These are phyloP conservation scores for Penicillium sclerotigenum DNA, from an alignment of 2,329 filamentous ascomycete genomes.

Conservation along the genomic window DNA sequence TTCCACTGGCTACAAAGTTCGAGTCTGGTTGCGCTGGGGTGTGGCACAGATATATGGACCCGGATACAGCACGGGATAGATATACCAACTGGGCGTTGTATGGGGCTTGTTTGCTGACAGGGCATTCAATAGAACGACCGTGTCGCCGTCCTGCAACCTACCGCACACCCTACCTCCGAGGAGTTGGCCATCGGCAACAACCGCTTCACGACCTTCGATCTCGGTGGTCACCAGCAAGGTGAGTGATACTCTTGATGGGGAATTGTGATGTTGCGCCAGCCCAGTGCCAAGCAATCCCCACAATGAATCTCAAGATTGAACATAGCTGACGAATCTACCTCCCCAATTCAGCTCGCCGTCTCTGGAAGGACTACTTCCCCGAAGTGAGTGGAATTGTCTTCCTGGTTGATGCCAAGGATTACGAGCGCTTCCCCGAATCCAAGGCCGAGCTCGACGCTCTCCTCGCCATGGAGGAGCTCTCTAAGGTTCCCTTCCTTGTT, in stretches of 20 bases:
- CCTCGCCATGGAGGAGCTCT: slow-evolving; percentile 92
- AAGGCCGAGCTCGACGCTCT: slow-evolving; percentile 97
- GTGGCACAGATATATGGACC: not conserved
- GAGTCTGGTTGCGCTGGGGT: not conserved
- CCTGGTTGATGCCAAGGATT: slow-evolving; percentile 95
- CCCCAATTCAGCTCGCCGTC: slow-evolving; percentile 65
- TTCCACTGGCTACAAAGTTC: not conserved
- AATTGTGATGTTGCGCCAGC: not conserved
- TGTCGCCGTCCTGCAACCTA: slow-evolving; percentile 85
- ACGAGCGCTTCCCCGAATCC: slow-evolving; percentile 88
- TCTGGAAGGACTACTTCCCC: slow-evolving; percentile 97
- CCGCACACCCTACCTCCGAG: slow-evolving; percentile 88
- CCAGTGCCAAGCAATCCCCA: not conserved
- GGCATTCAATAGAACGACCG: slow-evolving; percentile 69
- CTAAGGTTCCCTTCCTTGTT: slow-evolving; percentile 92
- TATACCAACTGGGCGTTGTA: not conserved
- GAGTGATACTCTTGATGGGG: slow-evolving; percentile 38
- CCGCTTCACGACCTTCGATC: slow-evolving; percentile 90
- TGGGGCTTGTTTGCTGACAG: slow-evolving; percentile 2
- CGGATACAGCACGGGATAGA: not conserved
- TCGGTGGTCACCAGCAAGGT: slow-evolving; percentile 91
- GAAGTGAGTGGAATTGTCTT: slow-evolving; percentile 97
- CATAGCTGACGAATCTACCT: slow-evolving; percentile 1
- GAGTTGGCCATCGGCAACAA: slow-evolving; percentile 91
- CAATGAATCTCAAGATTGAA: not conserved